Base-by-base conservation (phyloP, 148 eudicot species). In the Rhododendron mucronatum region DNA sequence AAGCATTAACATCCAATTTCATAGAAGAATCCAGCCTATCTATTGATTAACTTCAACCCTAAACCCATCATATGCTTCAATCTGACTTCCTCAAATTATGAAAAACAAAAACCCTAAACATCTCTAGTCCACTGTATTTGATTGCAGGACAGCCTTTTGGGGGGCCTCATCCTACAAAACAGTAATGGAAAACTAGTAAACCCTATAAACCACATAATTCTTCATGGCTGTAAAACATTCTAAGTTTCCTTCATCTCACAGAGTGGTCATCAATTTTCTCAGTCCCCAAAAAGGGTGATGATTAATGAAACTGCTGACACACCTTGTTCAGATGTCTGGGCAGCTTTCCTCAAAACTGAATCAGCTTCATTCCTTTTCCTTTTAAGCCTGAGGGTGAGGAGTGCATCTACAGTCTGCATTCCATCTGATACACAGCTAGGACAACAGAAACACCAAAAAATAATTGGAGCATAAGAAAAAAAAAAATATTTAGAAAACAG, bases 361-460 rank as follows among this genome's bases (percentile, higher is more conserved):
- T 90, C 93, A 85, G 87, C 89, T 81, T 81, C 93, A 65, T 90
- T 91, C 89, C 98, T 93, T 91, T 97, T 97, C 83, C 99, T 93
- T 91, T 95, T 97, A 26, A 93, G 78, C 91, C 91, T 95, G 91
- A 98, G 93, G 21, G 98, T 97, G 83, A 97, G 91, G 57, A 97
- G 98, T 74, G 98, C 91, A 89, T 97, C 99, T 87, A 97, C 87
- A 77, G 99, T 95, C 89, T 94, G 98, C 93, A 91, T 88, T 89
- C 95, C 98, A 92, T 95, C 98, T 91, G 98, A 93, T 92, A 92
- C 92, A 91, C 98, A 97, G 86, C 99, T 97, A 94, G 91, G 89
- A 94, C 73, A 89, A 69, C 76, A 86, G 47, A 85, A 87, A 77
- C 80, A 75, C 73, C 77, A 41, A 47, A 88, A 78, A 89, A 89